These are phyloP conservation scores for Coniferiporia sulphurascens DNA, from an alignment of 1,284 basidiomycete genomes.

Conservation along the genomic window DNA sequence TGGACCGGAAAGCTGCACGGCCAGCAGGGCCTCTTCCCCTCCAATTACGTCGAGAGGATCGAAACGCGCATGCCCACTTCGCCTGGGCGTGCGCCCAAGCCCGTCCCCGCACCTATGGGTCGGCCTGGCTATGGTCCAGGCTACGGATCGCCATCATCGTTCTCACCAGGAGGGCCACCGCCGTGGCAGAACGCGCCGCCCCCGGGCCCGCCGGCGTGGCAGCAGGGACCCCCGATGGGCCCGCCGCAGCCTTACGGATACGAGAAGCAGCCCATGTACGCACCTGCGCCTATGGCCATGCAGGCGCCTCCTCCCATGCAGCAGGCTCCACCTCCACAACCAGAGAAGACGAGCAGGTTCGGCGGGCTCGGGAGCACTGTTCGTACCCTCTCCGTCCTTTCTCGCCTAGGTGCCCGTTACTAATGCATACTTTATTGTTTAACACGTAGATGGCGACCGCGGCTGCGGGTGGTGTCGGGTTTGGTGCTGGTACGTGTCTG, in stretches of 20 bases:
- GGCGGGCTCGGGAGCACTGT: conserved; percentile 58
- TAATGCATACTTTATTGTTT: conserved; percentile 6
- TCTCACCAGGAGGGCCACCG: conserved; percentile 19
- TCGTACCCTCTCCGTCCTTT: conserved; percentile 19
- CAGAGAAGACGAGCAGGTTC: conserved; percentile 55
- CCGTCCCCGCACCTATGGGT: background rate
- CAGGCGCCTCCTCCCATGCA: conserved; percentile 28
- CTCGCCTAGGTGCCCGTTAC: background rate
- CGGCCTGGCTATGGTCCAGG: background rate
- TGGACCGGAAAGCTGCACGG: conserved; percentile 57
- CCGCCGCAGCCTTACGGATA: conserved; percentile 18
- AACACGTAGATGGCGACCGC: conserved; percentile 47
- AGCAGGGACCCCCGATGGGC: conserved; percentile 23
- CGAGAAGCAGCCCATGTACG: conserved; percentile 8
- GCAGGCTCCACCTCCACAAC: conserved; percentile 26
- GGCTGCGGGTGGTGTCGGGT: conserved; percentile 56
- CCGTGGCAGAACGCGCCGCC: conserved; percentile 13
- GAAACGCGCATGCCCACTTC: background rate
- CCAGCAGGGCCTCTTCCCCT: conserved; percentile 58
- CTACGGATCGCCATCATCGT: conserved; percentile 20
- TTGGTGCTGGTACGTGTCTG: conserved; percentile 48
- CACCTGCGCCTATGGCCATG: conserved; percentile 31
- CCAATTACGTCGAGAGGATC: conserved; percentile 54
- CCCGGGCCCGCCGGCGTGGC: conserved; percentile 22
- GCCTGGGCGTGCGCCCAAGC: background rate